A percentile compares a stretch with the other conserved stretches of the same genome.
Evolutionary conservation across 1,284 basidiomycete species (phyloP).

Genomic region (Tausonia pullulans): DNA sequence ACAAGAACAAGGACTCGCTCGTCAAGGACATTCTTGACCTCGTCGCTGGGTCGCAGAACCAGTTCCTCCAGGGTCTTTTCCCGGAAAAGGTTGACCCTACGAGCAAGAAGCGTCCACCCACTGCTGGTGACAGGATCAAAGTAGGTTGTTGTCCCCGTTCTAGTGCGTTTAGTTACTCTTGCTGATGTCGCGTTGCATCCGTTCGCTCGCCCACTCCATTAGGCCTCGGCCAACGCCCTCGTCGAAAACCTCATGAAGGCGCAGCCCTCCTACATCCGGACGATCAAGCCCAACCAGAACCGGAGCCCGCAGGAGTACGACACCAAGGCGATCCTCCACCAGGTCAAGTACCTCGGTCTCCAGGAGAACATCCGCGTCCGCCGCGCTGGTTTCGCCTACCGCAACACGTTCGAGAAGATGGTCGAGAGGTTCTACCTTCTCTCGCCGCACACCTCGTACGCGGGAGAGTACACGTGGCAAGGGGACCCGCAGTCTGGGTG

Average conservation of each 20-base stretch:
- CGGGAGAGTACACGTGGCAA: slow-evolving; percentile 95
- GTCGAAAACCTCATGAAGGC: slow-evolving; percentile 94
- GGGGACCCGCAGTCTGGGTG: slow-evolving; percentile 87
- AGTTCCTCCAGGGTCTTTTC: slow-evolving; percentile 81
- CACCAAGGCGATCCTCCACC: slow-evolving; percentile 86
- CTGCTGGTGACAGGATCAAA: slow-evolving; percentile 97
- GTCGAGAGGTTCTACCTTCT: slow-evolving; percentile 94
- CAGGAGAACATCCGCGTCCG: slow-evolving; percentile 98
- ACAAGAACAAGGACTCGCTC: slow-evolving; percentile 98
- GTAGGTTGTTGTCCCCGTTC: slow-evolving; percentile 32
- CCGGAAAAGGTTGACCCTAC: slow-evolving; percentile 90
- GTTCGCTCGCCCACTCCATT: background rate
- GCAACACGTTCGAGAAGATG: slow-evolving; percentile 98
- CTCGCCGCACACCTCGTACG: slow-evolving; percentile 90
- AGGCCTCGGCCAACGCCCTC: slow-evolving; percentile 81
- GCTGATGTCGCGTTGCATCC: background rate
- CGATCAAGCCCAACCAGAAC: slow-evolving; percentile 99
- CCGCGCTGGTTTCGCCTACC: slow-evolving; percentile 92
- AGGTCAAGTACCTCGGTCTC: slow-evolving; percentile 97
- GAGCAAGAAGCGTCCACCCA: slow-evolving; percentile 96
- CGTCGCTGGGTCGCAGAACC: slow-evolving; percentile 63
- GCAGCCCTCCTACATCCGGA: slow-evolving; percentile 96
- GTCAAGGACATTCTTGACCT: slow-evolving; percentile 91
- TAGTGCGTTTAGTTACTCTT: background rate
- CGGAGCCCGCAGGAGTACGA: slow-evolving; percentile 88